phyloP scores from a whole-genome alignment of 768 basidiomycete species.

The Candolleomyces efflorescens region DNA sequence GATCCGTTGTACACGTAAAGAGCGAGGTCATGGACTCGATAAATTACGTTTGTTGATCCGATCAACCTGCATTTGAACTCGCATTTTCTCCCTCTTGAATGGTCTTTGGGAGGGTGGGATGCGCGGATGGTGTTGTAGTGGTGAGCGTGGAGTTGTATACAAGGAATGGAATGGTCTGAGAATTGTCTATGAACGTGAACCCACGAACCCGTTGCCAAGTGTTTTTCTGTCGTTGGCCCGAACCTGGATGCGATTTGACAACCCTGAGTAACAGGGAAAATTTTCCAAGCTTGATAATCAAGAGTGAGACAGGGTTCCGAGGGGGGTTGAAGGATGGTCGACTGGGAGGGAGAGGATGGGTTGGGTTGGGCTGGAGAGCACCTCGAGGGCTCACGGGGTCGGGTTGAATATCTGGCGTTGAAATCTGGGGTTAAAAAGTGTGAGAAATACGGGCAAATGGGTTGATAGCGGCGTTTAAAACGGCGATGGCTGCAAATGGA shows the following conservation, averaged over 20 bases:
- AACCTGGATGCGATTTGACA: neutral
- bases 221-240: neutral
- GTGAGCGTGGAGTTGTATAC: too few relatives aligned
- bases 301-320: too few relatives aligned
- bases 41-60: neutral
- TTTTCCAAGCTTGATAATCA: neutral
- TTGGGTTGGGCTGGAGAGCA: too few relatives aligned
- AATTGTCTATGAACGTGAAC: too few relatives aligned
- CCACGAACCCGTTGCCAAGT: neutral
- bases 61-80: neutral
- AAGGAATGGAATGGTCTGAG: too few relatives aligned
- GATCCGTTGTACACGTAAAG: neutral
- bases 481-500: slow-evolving; percentile 8
- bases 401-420: too few relatives aligned
- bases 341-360: too few relatives aligned
- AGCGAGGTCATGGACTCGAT: neutral
- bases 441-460: neutral
- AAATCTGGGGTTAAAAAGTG: too few relatives aligned
- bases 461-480: slow-evolving; percentile 1
- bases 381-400: too few relatives aligned
- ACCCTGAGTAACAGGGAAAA: slow-evolving; percentile 4
- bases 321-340: too few relatives aligned
- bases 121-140: too few relatives aligned
- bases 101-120: neutral
- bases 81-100: neutral